These are phyloP conservation scores for Xerocomellus amylosporus DNA, from an alignment of 768 basidiomycete genomes.

Conservation along the genomic window DNA sequence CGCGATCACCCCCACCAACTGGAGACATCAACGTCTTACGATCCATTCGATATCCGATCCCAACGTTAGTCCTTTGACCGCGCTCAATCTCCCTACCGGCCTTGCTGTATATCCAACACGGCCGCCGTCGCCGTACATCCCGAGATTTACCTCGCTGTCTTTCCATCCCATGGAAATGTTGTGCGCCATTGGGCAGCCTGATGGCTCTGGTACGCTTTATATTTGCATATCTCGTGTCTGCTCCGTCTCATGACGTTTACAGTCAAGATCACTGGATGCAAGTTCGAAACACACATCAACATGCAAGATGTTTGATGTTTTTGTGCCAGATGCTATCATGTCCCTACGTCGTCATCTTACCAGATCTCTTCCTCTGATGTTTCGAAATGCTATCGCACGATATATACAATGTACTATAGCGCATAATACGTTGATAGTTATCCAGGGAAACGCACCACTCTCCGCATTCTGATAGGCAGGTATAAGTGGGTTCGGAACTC, in stretches of 20 bases:
- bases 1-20: conserved; percentile 55
- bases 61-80: conserved; percentile 34
- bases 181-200: conserved; percentile 68
- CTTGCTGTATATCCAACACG: conserved; percentile 55
- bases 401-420: conserved; percentile 23
- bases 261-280: conserved; percentile 59
- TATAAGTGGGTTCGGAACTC: background rate
- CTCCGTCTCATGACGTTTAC: conserved; percentile 4
- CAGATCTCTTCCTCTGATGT: conserved; percentile 12
- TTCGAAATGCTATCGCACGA: conserved; percentile 4
- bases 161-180: conserved; percentile 91
- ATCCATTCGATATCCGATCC: conserved; percentile 53
- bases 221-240: background rate
- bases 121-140: conserved; percentile 57
- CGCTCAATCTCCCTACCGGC: conserved; percentile 52
- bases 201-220: conserved; percentile 52
- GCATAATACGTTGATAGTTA: conserved; percentile 1
- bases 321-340: background rate
- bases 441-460: background rate
- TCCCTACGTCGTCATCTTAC: conserved; percentile 12
- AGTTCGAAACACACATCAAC: background rate
- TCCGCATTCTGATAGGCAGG: background rate
- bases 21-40: conserved; percentile 62
- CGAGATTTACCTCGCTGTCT: conserved; percentile 58
- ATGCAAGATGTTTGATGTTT: background rate